These are phyloP conservation scores for Diplogelasinospora grovesii DNA, from an alignment of 495 filamentous ascomycete genomes.

Conservation along the genomic window DNA sequence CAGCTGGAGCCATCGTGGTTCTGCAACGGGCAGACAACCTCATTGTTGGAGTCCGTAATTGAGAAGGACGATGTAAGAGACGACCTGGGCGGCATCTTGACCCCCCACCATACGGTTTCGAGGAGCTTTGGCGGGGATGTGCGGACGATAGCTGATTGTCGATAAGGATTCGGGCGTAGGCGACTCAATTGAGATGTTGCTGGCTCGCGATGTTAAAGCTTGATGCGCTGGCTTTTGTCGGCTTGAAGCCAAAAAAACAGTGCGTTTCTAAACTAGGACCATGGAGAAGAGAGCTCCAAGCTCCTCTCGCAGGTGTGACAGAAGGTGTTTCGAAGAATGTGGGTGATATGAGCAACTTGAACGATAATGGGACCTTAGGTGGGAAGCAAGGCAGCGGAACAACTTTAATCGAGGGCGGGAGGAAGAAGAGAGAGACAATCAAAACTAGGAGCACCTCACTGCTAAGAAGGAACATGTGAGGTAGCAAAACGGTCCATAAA, in stretches of 20 bases:
- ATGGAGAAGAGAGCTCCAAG: conserved; percentile 25
- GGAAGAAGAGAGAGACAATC: too few species aligned
- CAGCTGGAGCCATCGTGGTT: conserved; percentile 97
- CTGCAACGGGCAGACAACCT: conserved; percentile 92
- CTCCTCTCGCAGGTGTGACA: conserved; percentile 37
- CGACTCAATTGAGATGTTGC: conserved; percentile 31
- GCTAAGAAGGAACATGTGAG: too few species aligned
- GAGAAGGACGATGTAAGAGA: conserved; percentile 87
- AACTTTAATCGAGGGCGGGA: conserved; percentile 27
- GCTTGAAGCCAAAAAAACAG: conserved; percentile 12
- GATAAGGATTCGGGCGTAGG: conserved; percentile 27
- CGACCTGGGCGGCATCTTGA: conserved; percentile 76
- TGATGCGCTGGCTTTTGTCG: conserved; percentile 14
- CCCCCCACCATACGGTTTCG: conserved; percentile 47
- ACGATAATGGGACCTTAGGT: conserved; percentile 12
- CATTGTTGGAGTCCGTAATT: conserved; percentile 84
- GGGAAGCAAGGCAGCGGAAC: conserved; percentile 17
- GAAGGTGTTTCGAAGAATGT: conserved; percentile 41
- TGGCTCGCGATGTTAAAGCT: conserved; percentile 18
- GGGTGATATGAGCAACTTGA: conserved; percentile 21
- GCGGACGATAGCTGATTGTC: conserved; percentile 31
- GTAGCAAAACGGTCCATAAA: too few species aligned
- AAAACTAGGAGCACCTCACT: neutral
- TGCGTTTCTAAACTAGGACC: conserved; percentile 12
- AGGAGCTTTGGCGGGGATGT: conserved; percentile 23